A percentile compares a stretch with the other conserved stretches of the same genome.
Evolutionary conservation across 2,329 filamentous ascomycete species (phyloP).

Genomic region (Neopestalotiopsis rosae): DNA sequence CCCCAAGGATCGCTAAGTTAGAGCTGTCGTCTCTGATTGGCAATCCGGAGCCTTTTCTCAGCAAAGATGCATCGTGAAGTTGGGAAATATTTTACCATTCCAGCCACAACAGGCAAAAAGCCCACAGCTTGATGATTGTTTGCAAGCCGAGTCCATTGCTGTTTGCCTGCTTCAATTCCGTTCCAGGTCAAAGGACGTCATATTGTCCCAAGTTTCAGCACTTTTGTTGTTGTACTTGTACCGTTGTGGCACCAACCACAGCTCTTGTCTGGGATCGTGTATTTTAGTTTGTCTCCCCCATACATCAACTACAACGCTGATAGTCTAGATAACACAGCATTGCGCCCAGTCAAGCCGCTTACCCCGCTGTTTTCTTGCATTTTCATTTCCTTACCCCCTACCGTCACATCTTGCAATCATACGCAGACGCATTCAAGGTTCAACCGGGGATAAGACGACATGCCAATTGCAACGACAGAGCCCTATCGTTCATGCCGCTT

Average conservation of each 20-base stretch:
- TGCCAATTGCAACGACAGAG: background rate
- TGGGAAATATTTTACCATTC: background rate
- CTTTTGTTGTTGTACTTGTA: no score
- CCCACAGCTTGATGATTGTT: background rate
- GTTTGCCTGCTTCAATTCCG: background rate
- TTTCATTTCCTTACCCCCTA: background rate
- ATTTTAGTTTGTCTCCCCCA: no score
- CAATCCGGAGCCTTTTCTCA: conserved; percentile 16
- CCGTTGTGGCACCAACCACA: no score
- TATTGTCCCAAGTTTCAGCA: background rate
- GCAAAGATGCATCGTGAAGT: conserved; percentile 5
- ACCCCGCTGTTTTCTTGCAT: no score
- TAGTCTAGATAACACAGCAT: no score
- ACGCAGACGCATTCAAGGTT: background rate
- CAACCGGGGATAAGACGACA: background rate
- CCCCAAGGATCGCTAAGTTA: conserved; percentile 1
- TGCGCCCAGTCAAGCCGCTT: no score
- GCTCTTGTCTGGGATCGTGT: no score
- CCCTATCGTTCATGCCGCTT: background rate
- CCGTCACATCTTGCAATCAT: background rate
- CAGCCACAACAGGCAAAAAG: background rate
- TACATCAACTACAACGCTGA: no score
- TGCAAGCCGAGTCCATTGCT: background rate
- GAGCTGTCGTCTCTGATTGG: conserved; percentile 12
- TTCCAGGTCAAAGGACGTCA: background rate